Evolutionary conservation across 1,139 yeast genomes (phyloP), one percentile per base, ranked within the genome.

Genomic region (Yamadazyma kanchanaburiensis): DNA sequence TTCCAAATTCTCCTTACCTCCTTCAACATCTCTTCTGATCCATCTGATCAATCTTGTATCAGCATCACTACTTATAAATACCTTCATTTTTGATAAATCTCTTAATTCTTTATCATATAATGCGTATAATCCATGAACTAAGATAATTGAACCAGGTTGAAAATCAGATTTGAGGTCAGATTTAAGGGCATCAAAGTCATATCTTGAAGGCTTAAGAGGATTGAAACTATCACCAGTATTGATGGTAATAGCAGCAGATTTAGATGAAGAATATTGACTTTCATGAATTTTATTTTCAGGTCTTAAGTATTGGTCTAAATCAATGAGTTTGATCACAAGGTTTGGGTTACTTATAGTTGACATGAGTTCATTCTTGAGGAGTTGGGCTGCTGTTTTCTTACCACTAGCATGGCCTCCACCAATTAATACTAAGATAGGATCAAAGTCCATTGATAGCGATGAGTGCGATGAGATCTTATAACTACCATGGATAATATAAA

Each of bases 31-130:
- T 33, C 70, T 48, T 37, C 65, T 51, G 23, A 78, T 82, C 85
- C 91, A 78, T 39, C 94, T 70, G 11, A 86, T 80, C 26, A 89
- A 60, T 36, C 96, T 62, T 4, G 85, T 77, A 52, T 89, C 97
- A 1, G 94, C 77, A 52, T 89, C 96, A 41, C 89, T 74, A 44
- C 85, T 94, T n/a, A 88, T 69, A 48, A 81, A 89, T 3, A 88
- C 77, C 46, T 77, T 81, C 45, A 88, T 64, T 3, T 77, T 67
- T 0, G 91, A 78, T 50, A 71, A 44, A 4, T 64, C 64, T 24
- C 85, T 59, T n/a, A 89, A 54, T 19, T 64, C 65, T 28, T 61
- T 60, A 49, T 86, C 81, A 48, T 77, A 83, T 23, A 89, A 63
- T 0, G 95, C 94, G 49, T 88, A 88, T 21, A 83, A 62, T 0